Evolutionary conservation across 2,329 filamentous ascomycete species (phyloP), one percentile per base, ranked within the genome.

Genomic region (Fusarium musae): DNA sequence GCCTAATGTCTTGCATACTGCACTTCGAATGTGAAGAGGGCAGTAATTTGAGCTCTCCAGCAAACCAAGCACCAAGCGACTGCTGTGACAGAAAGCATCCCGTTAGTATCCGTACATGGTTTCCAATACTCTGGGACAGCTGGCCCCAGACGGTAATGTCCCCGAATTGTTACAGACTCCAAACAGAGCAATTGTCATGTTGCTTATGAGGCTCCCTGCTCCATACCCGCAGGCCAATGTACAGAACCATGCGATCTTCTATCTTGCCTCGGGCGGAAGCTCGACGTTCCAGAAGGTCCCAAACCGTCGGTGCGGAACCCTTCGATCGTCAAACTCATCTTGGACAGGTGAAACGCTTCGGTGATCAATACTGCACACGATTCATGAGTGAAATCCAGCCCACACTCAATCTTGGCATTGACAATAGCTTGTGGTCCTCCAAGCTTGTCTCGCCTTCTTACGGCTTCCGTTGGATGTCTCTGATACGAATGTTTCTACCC

Each of bases 251-350:
- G 65, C 42, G 37, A 64, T 62, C 74, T 62, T 61, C 59, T 63
- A 58, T 63, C 60, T 63, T 66, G 66, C 68, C 44, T 74, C 66
- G 63, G 52, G 68, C 72, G 67, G 63, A 71, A 61, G 57, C 57
- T 74, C 50, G 46, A 70, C 49, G 64, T 78, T 78, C 77, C 77
- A 78, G 77, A 78, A 78, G 69, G 67, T 68, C 73, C 69, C 72
- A 62, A 69, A 63, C 37, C 40, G 56, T 66, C 54, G 59, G 65
- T 64, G 64, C 47, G 59, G 59, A 70, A 40, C 50, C 19, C 59
- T 49, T 63, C 58, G 63, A 64, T 63, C 52, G 52, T 60, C 66
- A 73, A 75, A 70, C 70, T 57, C 49, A 50, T 65, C 52, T 65
- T 73, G 56, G 34, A 50, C 43, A 64, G 39, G 61, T 78, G 75